phyloP scores from a whole-genome alignment of 768 basidiomycete species.

The Hysterangium stoloniferum region DNA sequence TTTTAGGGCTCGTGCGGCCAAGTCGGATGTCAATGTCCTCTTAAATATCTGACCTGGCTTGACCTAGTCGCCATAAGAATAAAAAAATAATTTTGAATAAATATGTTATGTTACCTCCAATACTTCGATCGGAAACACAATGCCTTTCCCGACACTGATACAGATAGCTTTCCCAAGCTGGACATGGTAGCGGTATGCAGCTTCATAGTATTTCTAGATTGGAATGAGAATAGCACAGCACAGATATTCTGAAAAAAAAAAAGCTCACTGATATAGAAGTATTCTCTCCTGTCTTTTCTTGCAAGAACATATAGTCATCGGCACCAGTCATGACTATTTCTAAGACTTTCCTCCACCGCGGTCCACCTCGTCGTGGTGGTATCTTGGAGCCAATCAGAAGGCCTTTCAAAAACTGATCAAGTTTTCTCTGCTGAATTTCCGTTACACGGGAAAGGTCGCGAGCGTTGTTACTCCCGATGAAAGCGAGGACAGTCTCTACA shows the following conservation, averaged over 20 bases:
- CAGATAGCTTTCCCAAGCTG: slow-evolving; percentile 28
- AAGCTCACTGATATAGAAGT: not conserved
- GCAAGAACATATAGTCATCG: not conserved
- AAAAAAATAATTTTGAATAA: not conserved
- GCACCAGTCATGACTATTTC: slow-evolving; percentile 5
- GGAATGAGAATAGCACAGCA: no score
- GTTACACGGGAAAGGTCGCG: slow-evolving; percentile 4
- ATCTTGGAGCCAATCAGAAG: not conserved
- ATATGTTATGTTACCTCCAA: slow-evolving; percentile 15
- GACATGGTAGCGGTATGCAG: slow-evolving; percentile 28
- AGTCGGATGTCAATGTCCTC: slow-evolving; percentile 33
- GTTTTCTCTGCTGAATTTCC: slow-evolving; percentile 13
- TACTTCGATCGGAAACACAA: slow-evolving; percentile 44
- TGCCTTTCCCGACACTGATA: slow-evolving; percentile 27
- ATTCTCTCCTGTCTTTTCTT: slow-evolving; percentile 1
- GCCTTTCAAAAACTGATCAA: slow-evolving; percentile 4
- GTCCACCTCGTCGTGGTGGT: not conserved
- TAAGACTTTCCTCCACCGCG: not conserved
- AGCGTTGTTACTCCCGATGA: not conserved
- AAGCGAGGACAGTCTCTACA: slow-evolving; percentile 4
- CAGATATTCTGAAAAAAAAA: no score
- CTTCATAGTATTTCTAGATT: slow-evolving; percentile 35
- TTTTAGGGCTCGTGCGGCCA: slow-evolving; percentile 32
- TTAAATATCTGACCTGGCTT: slow-evolving; percentile 42
- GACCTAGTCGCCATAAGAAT: slow-evolving; percentile 21